A percentile compares a stretch with the other conserved stretches of the same genome.
These are phyloP conservation scores for Silene vulgaris DNA, from an alignment of 179 eudicot genomes.

Conservation along the genomic window DNA sequence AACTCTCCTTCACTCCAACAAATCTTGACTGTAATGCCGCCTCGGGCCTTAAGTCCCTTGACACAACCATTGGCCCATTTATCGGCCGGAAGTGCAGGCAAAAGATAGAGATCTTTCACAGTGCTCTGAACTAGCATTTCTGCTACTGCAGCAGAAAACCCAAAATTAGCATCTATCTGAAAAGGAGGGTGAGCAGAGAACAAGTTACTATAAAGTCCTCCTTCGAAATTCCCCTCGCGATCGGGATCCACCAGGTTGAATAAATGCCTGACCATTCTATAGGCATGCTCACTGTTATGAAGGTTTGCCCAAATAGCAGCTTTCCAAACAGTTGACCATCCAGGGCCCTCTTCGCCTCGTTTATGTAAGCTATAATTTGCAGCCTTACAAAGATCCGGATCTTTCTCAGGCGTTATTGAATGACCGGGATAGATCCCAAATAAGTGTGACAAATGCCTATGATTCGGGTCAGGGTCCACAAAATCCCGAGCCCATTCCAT, in stretches of 20 bases:
- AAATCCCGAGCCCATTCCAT: conserved; percentile 93
- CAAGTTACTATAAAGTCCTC: conserved; percentile 78
- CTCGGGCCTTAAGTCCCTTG: conserved; percentile 79
- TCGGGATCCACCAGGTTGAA: conserved; percentile 70
- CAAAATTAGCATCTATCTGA: conserved; percentile 92
- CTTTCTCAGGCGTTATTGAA: conserved; percentile 52
- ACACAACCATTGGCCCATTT: conserved; percentile 79
- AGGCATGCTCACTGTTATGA: conserved; percentile 57
- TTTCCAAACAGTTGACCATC: conserved; percentile 96
- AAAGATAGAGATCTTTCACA: conserved; percentile 58
- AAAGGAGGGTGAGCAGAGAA: conserved; percentile 90
- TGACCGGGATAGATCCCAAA: conserved; percentile 81
- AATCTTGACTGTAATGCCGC: conserved; percentile 61
- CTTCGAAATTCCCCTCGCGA: conserved; percentile 49
- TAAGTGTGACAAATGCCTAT: conserved; percentile 73
- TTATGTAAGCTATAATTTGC: conserved; percentile 47
- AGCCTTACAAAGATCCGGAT: conserved; percentile 74
- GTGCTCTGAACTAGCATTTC: conserved; percentile 95
- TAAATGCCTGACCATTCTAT: conserved; percentile 72
- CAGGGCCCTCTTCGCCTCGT: conserved; percentile 87
- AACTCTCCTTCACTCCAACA: conserved; percentile 73
- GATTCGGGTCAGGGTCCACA: conserved; percentile 67
- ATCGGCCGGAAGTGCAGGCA: conserved; percentile 79
- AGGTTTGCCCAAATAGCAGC: conserved; percentile 73
- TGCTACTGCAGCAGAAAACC: conserved; percentile 72